These are phyloP conservation scores for Fusarium nelsonii DNA, from an alignment of 2,329 filamentous ascomycete species.

Conservation along the genomic window DNA sequence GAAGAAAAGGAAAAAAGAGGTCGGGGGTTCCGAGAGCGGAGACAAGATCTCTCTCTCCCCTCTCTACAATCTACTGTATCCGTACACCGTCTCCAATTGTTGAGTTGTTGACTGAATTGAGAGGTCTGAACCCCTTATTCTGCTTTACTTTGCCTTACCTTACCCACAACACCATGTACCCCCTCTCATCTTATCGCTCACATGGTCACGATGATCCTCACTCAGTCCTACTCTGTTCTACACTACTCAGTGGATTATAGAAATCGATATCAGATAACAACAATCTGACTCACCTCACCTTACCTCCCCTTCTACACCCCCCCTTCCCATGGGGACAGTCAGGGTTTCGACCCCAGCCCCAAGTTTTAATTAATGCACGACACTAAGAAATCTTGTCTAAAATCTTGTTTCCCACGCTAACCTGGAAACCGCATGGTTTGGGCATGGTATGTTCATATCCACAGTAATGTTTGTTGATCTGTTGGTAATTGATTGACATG, in stretches of 20 bases:
- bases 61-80: not conserved
- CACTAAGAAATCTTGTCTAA: conserved; percentile 19
- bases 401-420: conserved; percentile 13
- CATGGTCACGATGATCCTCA: conserved; percentile 5
- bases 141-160: not conserved
- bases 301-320: not conserved
- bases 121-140: not conserved
- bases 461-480: conserved; percentile 5
- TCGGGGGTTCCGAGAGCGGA: conserved; percentile 24
- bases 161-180: conserved; percentile 20
- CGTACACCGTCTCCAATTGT: conserved; percentile 1
- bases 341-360: conserved; percentile 13
- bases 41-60: not conserved
- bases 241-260: not conserved
- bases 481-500: conserved; percentile 8
- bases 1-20: not conserved
- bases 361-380: conserved; percentile 11
- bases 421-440: not conserved
- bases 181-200: not conserved
- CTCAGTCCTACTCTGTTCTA: no score
- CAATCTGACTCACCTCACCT: conserved; percentile 7
- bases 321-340: not conserved
- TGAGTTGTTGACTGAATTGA: conserved; percentile 12
- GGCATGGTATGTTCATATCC: not conserved
- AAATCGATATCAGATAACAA: not conserved